Evolutionary conservation across 2,329 filamentous ascomycete species (phyloP), one percentile per base, ranked within the genome.

Genomic region (Colletotrichum phormii): DNA sequence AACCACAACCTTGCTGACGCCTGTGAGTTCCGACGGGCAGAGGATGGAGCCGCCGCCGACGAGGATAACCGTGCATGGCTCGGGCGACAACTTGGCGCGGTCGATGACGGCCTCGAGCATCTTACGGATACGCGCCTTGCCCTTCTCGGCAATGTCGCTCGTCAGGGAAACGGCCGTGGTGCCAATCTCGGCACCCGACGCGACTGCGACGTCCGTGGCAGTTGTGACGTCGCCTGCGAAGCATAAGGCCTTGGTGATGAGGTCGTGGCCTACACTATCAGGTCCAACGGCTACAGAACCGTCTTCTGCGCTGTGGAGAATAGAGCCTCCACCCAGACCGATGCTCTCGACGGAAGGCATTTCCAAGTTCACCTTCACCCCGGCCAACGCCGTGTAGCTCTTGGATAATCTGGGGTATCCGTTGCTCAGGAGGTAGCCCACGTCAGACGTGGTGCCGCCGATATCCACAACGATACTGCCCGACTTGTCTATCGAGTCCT

Each of bases 311-410:
- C 7, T 29, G 4, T 63, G 69, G 12, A 77, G 60, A n/a, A 75
- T 68, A 2, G 73, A 75, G 2, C 77, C 76, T 12, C 77, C 77
- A 0, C 77, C 77, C 2, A 78, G 67, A 5, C 75, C 77, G 24
- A 76, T 75, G n/a, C 76, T 77, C 55, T 77, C 76, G 0, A 77
- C 75, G 1, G 76, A 76, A 5, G 77, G 77, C 76, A 78, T 78
- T 29, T 76, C 75, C 18, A 78, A 68, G 51, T 77, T 77, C 29
- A 77, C 71, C 57, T 75, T 77, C 29, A 78, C 76, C 0, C 77
- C 77, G 2, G 75, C 75, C 55, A 78, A 59, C 1, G 65, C 71
- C 13, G 76, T 77, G 54, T 75, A 77, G n/a, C 75, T 74, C 67
- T 74, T 77, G 24, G 75, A 75, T 4, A 77, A 51, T 6, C 77